Conservation (phyloP, 805 yeast species). For the Metschnikowia borealis region DNA sequence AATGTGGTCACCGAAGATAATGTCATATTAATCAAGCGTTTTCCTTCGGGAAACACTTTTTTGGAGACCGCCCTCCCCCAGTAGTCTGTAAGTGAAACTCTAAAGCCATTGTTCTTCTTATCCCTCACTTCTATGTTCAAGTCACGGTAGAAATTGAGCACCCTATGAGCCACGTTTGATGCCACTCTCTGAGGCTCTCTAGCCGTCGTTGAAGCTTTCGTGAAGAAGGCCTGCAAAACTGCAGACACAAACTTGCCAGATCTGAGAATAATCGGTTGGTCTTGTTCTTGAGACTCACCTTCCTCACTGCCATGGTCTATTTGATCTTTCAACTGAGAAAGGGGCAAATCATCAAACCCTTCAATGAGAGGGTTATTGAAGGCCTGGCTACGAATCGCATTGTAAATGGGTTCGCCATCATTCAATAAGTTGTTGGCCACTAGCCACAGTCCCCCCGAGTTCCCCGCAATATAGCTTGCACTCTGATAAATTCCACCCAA, state of each 20-base stretch:
- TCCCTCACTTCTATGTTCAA: conserved; percentile 52
- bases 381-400: conserved; percentile 18
- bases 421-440: conserved; percentile 43
- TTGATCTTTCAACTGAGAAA: conserved; percentile 9
- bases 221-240: conserved; percentile 8
- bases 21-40: conserved; percentile 34
- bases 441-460: conserved; percentile 74
- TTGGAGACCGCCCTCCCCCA: conserved; percentile 63
- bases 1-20: conserved; percentile 33
- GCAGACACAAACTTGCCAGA: conserved; percentile 6
- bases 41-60: conserved; percentile 37
- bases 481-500: conserved; percentile 54
- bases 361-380: conserved; percentile 46
- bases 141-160: conserved; percentile 44
- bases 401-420: conserved; percentile 25
- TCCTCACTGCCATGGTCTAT: background rate
- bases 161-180: background rate
- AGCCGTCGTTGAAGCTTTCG: background rate
- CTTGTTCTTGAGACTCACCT: background rate
- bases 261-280: background rate
- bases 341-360: conserved; percentile 55
- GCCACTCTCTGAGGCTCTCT: conserved; percentile 15
- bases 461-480: conserved; percentile 55
- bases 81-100: conserved; percentile 59
- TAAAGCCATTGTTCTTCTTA: conserved; percentile 51